Evolutionary conservation across 257 asterid species (phyloP).

Genomic region (Haberlea rhodopensis): DNA sequence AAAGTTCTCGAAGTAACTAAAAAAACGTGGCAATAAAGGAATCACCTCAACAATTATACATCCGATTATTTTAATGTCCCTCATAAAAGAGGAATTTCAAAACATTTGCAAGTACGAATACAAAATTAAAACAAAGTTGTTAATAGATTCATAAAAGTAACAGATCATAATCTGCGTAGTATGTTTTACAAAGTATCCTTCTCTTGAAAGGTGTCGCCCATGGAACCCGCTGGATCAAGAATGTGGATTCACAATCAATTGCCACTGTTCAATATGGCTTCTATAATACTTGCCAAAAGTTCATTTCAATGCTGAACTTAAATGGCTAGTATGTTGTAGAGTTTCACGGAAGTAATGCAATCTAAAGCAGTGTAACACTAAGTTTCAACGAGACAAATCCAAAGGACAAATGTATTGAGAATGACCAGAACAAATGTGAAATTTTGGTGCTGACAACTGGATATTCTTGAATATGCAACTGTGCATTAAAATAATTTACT

Average conservation of each 20-base stretch:
- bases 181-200: not conserved
- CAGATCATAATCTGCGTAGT: not conserved
- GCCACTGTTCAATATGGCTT: not conserved
- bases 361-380: too few species aligned
- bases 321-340: not conserved
- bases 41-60: not conserved
- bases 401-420: too few species aligned
- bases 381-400: too few species aligned
- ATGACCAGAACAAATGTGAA: too few species aligned
- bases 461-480: too few species aligned
- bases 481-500: too few species aligned
- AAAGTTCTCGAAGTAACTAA: not conserved
- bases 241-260: not conserved
- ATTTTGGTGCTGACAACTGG: too few species aligned
- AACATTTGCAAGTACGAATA: not conserved
- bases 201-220: not conserved
- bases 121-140: not conserved
- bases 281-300: not conserved
- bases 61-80: conserved; percentile 2
- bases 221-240: not conserved
- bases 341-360: too few species aligned
- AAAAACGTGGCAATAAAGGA: conserved; percentile 2
- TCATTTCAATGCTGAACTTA: not conserved
- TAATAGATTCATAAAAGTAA: not conserved
- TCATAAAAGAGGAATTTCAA: not conserved